Evolutionary conservation across 1,139 yeast genomes (phyloP), one percentile per base, ranked within the genome.

Genomic region (Chernovozyma sophiae-reginae): DNA sequence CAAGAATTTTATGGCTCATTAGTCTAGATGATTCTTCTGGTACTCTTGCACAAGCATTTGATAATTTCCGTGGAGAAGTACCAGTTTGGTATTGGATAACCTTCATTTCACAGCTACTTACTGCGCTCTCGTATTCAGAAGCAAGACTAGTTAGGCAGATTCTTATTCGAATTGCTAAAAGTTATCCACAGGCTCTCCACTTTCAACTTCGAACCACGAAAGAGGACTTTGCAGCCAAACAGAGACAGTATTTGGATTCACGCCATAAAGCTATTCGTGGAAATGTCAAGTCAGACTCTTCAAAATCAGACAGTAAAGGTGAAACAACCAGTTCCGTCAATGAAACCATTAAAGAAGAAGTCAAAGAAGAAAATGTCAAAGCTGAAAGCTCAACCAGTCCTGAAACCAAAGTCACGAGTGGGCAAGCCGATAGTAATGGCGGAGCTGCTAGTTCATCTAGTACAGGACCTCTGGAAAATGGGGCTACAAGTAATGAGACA

Each of bases 81-180:
- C 97, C 98, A 10, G 96, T 90, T 3, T 94, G 99, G 99, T 92
- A 92, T 56, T 94, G 98, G 98, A 87, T 92, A 31, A 87, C 97
- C 0, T 92, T 85, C 51, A 89, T 94, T 49, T 98, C 98, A 3
- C 98, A 94, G 60, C 70, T 94, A 43, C 70, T 94, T 51, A 83
- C 96, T 1, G 83, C 96, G 0, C 70, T 94, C 45, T 85, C 97
- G 3, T 95, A 89, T 48, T 83, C 81, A 49, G 98, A 94, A 56
- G 97, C 96, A 0, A 74, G 80, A 40, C 72, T 87, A 56, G 96
- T 92, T 1, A 81, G 95, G 44, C 92, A 83, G 52, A 84, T 94
- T 35, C 73, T 94, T 55, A 83, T 89, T 34, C 75, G 95, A 51
- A 92, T 94, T 53, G 98, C 98, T 1, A 92, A 92, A 66, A 82